Conservation (phyloP, 768 basidiomycete species). For the Mycena kentingensis region DNA sequence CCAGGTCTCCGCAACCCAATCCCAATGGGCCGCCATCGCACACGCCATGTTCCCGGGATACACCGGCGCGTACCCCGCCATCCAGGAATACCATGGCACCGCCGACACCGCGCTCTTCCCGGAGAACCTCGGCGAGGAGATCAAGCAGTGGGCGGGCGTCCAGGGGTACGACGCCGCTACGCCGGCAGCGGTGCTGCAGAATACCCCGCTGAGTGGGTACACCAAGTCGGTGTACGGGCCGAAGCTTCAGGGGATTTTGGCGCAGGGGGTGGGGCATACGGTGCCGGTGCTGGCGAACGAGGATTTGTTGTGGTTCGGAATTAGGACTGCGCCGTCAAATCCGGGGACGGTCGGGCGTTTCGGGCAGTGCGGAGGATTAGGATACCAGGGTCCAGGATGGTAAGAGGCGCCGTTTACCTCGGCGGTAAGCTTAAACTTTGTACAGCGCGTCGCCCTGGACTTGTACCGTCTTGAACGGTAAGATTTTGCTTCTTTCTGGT, state of each 20-base stretch:
- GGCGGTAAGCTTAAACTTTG: too few relatives aligned
- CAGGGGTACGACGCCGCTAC: constrained; percentile 46
- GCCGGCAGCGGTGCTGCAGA: constrained; percentile 35
- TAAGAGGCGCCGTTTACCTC: too few relatives aligned
- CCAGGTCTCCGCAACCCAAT: constrained; percentile 43
- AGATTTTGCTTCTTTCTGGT: too few relatives aligned
- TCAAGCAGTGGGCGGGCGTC: constrained; percentile 61
- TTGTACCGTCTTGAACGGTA: too few relatives aligned
- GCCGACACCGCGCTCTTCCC: constrained; percentile 52
- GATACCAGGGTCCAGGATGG: too few relatives aligned
- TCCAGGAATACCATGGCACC: constrained; percentile 60
- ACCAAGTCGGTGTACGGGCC: constrained; percentile 51
- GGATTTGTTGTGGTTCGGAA: constrained; percentile 51
- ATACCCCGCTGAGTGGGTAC: constrained; percentile 48
- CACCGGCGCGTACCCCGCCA: constrained; percentile 50
- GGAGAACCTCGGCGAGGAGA: constrained; percentile 51
- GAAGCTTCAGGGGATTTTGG: constrained; percentile 51
- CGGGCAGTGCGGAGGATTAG: too few relatives aligned
- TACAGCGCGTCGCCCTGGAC: too few relatives aligned
- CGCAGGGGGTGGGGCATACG: constrained; percentile 50
- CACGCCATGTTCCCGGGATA: constrained; percentile 54
- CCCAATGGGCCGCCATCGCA: constrained; percentile 51
- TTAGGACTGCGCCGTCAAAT: too few relatives aligned
- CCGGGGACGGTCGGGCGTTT: too few relatives aligned
- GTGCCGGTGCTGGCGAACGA: constrained; percentile 51